These are phyloP conservation scores for Sparassis latifolia DNA, from an alignment of 1,284 basidiomycete species.

Conservation along the genomic window DNA sequence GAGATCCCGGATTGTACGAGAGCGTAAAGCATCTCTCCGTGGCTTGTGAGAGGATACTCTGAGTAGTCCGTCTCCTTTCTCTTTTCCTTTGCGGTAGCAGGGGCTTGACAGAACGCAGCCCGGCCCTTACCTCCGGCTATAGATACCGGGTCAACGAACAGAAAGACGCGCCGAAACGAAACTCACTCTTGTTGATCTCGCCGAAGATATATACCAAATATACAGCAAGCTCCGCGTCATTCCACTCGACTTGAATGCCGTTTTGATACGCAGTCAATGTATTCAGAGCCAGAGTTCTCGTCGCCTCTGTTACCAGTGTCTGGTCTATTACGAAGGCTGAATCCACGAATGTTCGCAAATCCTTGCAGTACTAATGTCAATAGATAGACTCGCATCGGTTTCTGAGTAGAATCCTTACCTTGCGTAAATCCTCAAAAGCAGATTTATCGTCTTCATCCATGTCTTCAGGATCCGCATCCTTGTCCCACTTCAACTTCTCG, in stretches of 20 bases:
- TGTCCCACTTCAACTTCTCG: slow-evolving; percentile 91
- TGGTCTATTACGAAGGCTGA: slow-evolving; percentile 79
- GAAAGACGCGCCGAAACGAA: neutral
- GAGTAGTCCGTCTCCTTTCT: slow-evolving; percentile 72
- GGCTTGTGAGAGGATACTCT: slow-evolving; percentile 81
- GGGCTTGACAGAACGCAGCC: slow-evolving; percentile 67
- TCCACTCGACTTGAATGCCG: slow-evolving; percentile 74
- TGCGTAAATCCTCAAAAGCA: slow-evolving; percentile 83
- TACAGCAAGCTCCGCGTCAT: slow-evolving; percentile 89
- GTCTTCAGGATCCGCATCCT: slow-evolving; percentile 74
- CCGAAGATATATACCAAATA: slow-evolving; percentile 93
- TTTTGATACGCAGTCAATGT: slow-evolving; percentile 66
- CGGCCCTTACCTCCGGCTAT: slow-evolving; percentile 69
- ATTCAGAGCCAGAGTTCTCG: slow-evolving; percentile 65
- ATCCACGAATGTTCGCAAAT: slow-evolving; percentile 78
- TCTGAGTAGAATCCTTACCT: slow-evolving; percentile 37
- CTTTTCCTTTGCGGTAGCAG: slow-evolving; percentile 58
- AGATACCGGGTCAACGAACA: neutral
- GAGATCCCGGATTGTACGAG: slow-evolving; percentile 83
- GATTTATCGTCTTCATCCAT: slow-evolving; percentile 86
- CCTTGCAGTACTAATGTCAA: slow-evolving; percentile 34
- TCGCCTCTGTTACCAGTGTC: slow-evolving; percentile 68
- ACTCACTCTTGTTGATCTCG: slow-evolving; percentile 79
- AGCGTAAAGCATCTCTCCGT: slow-evolving; percentile 86
- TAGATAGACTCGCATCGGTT: no score